Conservation (phyloP, 106 monocot species). For the Apostasia ramifera region DNA sequence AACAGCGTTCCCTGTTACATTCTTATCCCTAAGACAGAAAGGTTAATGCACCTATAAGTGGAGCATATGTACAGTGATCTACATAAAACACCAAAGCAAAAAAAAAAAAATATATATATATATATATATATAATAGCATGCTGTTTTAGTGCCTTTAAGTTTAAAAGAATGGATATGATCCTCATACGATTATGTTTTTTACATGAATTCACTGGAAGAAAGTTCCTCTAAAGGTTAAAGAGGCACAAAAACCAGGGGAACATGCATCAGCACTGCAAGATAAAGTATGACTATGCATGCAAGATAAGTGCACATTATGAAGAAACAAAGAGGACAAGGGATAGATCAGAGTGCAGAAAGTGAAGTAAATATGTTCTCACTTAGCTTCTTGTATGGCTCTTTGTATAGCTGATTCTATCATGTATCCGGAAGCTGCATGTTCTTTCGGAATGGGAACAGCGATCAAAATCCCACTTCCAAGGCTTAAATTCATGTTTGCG, state of each 20-base stretch:
- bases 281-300: no score
- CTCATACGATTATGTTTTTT: no score
- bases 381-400: conserved; percentile 85
- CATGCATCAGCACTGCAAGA: no score
- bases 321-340: background rate
- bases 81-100: background rate
- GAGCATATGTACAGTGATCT: background rate
- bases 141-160: no score
- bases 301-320: background rate
- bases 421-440: conserved; percentile 69
- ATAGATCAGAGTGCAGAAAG: no score
- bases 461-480: conserved; percentile 78
- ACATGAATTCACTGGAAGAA: no score
- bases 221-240: no score
- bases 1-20: conserved; percentile 58
- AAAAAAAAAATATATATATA: no score
- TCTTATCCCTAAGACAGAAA: conserved; percentile 44
- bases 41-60: background rate
- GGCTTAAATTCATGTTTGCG: conserved; percentile 51
- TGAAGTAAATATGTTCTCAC: conserved; percentile 21
- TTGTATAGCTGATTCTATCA: conserved; percentile 85
- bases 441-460: conserved; percentile 91
- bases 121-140: no score
- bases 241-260: no score
- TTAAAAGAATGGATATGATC: no score